Evolutionary conservation across 768 basidiomycete species (phyloP).

Genomic region (Guyanaporus albipodus): DNA sequence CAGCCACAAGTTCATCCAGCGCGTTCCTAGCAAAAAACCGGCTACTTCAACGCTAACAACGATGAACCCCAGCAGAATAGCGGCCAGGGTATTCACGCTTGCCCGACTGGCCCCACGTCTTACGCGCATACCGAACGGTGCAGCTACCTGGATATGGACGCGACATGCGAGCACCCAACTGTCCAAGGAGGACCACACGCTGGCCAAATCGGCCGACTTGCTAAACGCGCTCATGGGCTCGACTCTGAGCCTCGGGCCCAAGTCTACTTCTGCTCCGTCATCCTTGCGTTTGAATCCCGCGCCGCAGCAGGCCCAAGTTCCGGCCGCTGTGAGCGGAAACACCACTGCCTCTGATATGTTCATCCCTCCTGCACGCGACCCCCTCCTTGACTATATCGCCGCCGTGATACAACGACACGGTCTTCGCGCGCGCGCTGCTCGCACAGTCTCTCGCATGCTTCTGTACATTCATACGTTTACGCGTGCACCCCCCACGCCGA

Average conservation of each 20-base stretch:
- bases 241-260: constrained; percentile 14
- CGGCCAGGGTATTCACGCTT: neutral
- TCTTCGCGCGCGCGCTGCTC: constrained; percentile 56
- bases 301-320: neutral
- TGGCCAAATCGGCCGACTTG: constrained; percentile 22
- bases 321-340: neutral
- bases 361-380: constrained; percentile 73
- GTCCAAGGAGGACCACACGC: constrained; percentile 20
- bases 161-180: constrained; percentile 16
- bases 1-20: too few relatives aligned
- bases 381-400: constrained; percentile 65
- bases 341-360: constrained; percentile 32
- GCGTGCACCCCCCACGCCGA: constrained; percentile 71
- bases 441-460: constrained; percentile 58
- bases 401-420: constrained; percentile 62
- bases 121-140: neutral
- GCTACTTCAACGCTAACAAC: neutral
- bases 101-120: neutral
- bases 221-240: constrained; percentile 25
- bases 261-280: neutral
- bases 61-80: constrained; percentile 11
- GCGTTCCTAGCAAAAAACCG: too few relatives aligned
- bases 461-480: constrained; percentile 71
- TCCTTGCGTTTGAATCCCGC: neutral
- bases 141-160: neutral